Evolutionary conservation across 768 basidiomycete species (phyloP).

Genomic region (Russula emetica): DNA sequence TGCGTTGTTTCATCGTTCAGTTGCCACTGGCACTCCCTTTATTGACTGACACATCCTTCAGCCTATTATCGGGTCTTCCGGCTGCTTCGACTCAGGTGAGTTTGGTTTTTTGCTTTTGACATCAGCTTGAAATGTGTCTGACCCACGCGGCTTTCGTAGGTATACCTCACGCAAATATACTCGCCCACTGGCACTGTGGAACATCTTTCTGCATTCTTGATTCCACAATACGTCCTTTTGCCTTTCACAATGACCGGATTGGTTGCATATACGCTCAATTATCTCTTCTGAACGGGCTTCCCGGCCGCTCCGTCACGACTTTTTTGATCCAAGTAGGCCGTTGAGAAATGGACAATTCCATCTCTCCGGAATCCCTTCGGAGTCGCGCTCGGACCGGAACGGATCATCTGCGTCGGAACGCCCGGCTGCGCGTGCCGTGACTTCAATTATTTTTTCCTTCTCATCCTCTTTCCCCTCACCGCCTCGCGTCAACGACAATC

Average conservation of each 20-base stretch:
- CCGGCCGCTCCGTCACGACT: background rate
- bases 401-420: too few species aligned
- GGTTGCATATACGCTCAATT: constrained; percentile 23
- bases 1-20: constrained; percentile 42
- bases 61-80: constrained; percentile 26
- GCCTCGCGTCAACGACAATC: too few species aligned
- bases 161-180: constrained; percentile 61
- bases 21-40: constrained; percentile 33
- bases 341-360: too few species aligned
- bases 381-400: too few species aligned
- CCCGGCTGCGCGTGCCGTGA: too few species aligned
- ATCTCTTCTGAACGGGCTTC: constrained; percentile 17
- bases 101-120: background rate
- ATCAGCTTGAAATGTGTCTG: background rate
- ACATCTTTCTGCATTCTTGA: constrained; percentile 56
- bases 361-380: too few species aligned
- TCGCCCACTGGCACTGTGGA: constrained; percentile 62
- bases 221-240: constrained; percentile 41
- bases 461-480: too few species aligned
- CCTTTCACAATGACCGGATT: constrained; percentile 27
- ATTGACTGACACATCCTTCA: constrained; percentile 43
- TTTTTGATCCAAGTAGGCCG: too few species aligned
- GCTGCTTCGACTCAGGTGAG: constrained; percentile 24
- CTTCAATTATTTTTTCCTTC: too few species aligned
- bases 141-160: constrained; percentile 35